Base-by-base conservation (phyloP, 306 rosid species). In the Fragaria nilgerrensis region DNA sequence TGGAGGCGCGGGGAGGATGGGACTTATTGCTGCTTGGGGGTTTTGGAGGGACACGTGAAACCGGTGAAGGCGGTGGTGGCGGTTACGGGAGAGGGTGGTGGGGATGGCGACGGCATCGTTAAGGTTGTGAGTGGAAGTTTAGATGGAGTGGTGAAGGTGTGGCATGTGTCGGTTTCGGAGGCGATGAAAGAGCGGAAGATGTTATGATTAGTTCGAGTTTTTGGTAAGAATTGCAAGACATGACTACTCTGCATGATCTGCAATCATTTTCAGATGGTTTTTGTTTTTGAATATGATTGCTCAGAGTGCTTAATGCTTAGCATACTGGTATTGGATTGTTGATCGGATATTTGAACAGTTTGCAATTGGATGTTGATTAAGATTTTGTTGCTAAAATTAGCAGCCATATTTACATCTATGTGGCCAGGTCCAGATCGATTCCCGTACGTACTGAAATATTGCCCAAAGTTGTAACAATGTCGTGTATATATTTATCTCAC, bases 11-110 rank as follows among this genome's bases (percentile, higher is more conserved):
- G 74, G 1, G 65, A 1, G 1, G 91, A 83, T 27, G 97, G 92
- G 14, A 74, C 67, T n/a, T 95, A 77, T 44, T 79, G 84, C 8
- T 95, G 97, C 56, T 73, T 92, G 62, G 79, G 86, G 3, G 88
- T 89, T 16, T 79, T 95, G 73, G 85, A 72, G 7, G 98, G 97
- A 12, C 96, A 87, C 75, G 73, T 45, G 76, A 90, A 88, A 79
- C 90, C 98, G 58, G 97, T 95, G n/a, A 92, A 87, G 68, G 88
- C 96, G 56, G 77, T 95, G 86, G 88, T 77, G 59, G 92, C 88
- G 0, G 74, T 89, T 47, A 43, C 22, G 10, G 7, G 88, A 76
- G 5, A 56, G 43, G 9, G 23, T 5, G 22, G 56, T 16, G 55
- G 53, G 5, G 20, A 3, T 7, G 64, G 55, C 0, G 4, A 88